phyloP scores from a whole-genome alignment of 2,329 filamentous ascomycete genomes.

The Aschersonia sp. region DNA sequence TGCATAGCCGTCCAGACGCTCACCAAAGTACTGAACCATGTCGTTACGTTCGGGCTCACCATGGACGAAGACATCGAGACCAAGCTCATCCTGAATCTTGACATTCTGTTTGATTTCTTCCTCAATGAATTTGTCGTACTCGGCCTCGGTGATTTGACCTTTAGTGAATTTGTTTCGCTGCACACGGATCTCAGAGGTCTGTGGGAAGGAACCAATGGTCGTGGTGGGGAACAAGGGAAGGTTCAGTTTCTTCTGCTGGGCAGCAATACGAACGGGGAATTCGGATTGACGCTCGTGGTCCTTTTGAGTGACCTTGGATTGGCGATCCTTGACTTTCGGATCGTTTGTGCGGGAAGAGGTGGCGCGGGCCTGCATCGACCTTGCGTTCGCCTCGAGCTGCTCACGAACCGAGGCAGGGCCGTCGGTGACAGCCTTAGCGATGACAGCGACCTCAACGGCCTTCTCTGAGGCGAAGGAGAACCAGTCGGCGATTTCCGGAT shows the following conservation, averaged over 20 bases:
- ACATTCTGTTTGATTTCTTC: conserved; percentile 93
- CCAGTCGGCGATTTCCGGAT: conserved; percentile 87
- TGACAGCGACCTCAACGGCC: conserved; percentile 74
- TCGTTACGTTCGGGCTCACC: conserved; percentile 99
- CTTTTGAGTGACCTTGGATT: conserved; percentile 68
- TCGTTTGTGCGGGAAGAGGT: conserved; percentile 93
- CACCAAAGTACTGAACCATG: conserved; percentile 99
- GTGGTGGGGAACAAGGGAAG: conserved; percentile 97
- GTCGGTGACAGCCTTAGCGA: conserved; percentile 93
- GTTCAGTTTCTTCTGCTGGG: conserved; percentile 85
- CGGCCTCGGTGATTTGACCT: conserved; percentile 77
- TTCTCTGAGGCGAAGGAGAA: conserved; percentile 98
- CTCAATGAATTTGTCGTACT: conserved; percentile 99
- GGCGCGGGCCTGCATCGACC: conserved; percentile 80
- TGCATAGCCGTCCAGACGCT: conserved; percentile 89
- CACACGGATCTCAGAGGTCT: conserved; percentile 96
- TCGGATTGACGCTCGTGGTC: conserved; percentile 88
- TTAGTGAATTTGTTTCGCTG: conserved; percentile 98
- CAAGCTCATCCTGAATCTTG: conserved; percentile 96
- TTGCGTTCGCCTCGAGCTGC: conserved; percentile 92
- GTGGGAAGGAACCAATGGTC: conserved; percentile 98
- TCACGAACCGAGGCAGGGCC: conserved; percentile 75
- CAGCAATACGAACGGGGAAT: conserved; percentile 71
- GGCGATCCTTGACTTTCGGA: conserved; percentile 91
- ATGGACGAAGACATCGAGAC: conserved; percentile 92